Percentiles rank a stretch among this genome's conserved stretches.
Evolutionary conservation across 345 rosid genomes (phyloP).

Genomic region (Eucalyptus regnans): DNA sequence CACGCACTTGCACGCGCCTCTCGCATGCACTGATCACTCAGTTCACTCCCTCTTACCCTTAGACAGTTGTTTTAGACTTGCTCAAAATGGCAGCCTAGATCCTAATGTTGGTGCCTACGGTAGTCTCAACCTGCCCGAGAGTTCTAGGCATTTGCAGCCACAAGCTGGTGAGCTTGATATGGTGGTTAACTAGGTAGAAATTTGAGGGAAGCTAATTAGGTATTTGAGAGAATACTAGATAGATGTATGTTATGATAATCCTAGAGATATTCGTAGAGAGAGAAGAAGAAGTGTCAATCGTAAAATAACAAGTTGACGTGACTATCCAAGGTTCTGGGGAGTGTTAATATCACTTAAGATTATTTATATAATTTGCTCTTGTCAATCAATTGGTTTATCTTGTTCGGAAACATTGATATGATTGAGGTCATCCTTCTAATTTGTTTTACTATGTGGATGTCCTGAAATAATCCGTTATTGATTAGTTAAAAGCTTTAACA

Average conservation of each 20-base stretch:
- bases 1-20: neutral
- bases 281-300: neutral
- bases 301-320: neutral
- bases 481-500: neutral
- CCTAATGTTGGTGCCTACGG: neutral
- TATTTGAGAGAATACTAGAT: neutral
- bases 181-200: neutral
- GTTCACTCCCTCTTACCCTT: neutral
- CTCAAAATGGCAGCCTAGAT: neutral
- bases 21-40: neutral
- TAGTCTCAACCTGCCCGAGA: neutral
- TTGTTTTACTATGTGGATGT: neutral
- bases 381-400: neutral
- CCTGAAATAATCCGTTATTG: neutral
- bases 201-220: neutral
- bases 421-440: neutral
- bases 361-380: neutral
- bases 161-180: neutral
- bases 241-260: neutral
- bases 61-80: neutral
- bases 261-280: neutral
- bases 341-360: neutral
- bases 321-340: neutral
- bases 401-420: neutral
- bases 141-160: neutral